Conservation (phyloP, 2,329 filamentous ascomycete genomes). For the Fusarium sp. region DNA sequence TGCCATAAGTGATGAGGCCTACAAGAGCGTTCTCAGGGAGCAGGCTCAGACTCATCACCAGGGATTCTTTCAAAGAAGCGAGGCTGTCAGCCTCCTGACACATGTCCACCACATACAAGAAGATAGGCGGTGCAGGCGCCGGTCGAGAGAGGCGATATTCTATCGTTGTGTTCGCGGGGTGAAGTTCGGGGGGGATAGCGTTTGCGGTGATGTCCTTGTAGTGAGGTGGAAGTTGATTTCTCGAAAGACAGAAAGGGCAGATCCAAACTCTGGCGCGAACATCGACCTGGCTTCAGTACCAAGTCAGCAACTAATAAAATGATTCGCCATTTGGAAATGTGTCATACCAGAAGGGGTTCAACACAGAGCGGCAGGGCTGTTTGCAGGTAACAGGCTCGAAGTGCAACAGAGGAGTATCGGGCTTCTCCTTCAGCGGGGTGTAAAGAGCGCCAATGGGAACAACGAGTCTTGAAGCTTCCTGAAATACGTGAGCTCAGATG, state of each 20-base stretch:
- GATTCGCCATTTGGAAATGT: neutral
- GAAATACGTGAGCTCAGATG: constrained; percentile 22
- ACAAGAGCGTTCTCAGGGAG: constrained; percentile 86
- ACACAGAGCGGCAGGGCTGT: constrained; percentile 91
- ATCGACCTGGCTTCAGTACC: constrained; percentile 76
- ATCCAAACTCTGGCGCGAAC: constrained; percentile 88
- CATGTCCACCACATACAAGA: constrained; percentile 88
- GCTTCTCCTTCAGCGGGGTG: constrained; percentile 95
- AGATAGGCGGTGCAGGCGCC: constrained; percentile 87
- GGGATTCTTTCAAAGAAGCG: constrained; percentile 84
- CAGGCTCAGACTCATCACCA: constrained; percentile 87
- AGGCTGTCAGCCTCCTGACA: constrained; percentile 91
- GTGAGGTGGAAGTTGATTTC: constrained; percentile 85
- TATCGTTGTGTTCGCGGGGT: constrained; percentile 87
- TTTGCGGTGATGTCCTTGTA: constrained; percentile 92
- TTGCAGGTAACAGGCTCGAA: constrained; percentile 99
- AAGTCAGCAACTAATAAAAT: constrained; percentile 42
- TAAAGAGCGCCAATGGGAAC: constrained; percentile 97
- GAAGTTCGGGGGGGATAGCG: constrained; percentile 85
- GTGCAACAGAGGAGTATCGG: constrained; percentile 87
- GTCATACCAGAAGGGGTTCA: constrained; percentile 95
- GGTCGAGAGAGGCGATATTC: constrained; percentile 86
- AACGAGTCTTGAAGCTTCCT: constrained; percentile 95
- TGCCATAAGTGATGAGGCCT: constrained; percentile 88
- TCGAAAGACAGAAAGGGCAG: constrained; percentile 87